Evolutionary conservation across 1,139 yeast species (phyloP), one percentile per base, ranked within the genome.

Genomic region (Sugiyamaella japonica): DNA sequence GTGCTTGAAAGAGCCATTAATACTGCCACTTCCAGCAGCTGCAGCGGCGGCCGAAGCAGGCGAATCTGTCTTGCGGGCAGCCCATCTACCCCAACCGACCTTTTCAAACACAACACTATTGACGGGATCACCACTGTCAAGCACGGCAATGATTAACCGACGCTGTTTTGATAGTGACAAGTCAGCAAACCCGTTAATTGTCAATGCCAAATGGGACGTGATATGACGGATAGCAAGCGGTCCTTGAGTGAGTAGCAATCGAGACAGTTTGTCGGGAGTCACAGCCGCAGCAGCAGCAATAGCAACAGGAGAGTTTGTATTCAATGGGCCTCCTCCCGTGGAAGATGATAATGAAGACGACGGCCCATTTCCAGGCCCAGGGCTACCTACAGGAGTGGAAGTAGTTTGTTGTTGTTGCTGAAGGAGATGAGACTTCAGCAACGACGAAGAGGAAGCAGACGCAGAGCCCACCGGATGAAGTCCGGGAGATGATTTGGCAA

Each of bases 41-140:
- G 54, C 32, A 41, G 31, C 56, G 42, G 50, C 57, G 36, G 55
- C 54, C 43, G 48, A 55, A 44, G 45, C 51, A 50, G 53, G 38
- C 25, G 55, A 42, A 54, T 77, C 80, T 13, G 79, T 81, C 49
- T 77, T 73, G 57, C 84, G 78, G 7, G 91, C 95, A 28, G 91
- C 89, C 98, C 98, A 91, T 67, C 93, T 95, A 56, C 98, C 98
- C 98, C 98, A 91, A 25, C 97, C 97, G 41, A 90, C 90, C 73
- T 91, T 91, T 65, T 89, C 96, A 73, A 91, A 91, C 16, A 86
- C 82, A n/a, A 78, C 73, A 40, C 84, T 83, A 56, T 85, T 81
- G 28, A 75, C 77, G 5, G 80, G 73, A 67, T 85, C 95, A 13
- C 86, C 86, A 52, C 76, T 70, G 64, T 89, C 97, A 74, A 91